Conservation (phyloP, 2,329 filamentous ascomycete genomes). For the Ustulina deusta region DNA sequence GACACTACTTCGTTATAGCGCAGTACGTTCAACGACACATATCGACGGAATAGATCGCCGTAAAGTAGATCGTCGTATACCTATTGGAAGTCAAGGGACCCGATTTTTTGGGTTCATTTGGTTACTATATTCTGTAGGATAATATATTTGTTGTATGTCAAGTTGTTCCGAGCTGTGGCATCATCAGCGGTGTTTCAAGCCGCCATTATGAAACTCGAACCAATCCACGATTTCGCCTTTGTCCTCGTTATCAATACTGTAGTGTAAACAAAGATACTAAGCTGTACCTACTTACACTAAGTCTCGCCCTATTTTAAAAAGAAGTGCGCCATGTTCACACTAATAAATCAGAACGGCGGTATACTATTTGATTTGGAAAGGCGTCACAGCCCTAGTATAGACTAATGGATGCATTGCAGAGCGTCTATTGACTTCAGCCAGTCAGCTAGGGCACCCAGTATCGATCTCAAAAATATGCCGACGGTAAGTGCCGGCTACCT, state of each 20-base stretch:
- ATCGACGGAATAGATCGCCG: constrained; percentile 10
- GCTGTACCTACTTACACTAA: constrained; percentile 5
- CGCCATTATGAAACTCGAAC: background rate
- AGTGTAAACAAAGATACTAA: background rate
- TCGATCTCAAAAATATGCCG: constrained; percentile 31
- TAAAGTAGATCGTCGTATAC: background rate
- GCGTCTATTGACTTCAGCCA: constrained; percentile 11
- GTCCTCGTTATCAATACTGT: background rate
- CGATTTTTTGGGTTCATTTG: background rate
- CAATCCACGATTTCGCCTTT: background rate
- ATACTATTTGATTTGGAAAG: constrained; percentile 32
- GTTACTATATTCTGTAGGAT: background rate
- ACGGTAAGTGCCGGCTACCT: constrained; percentile 35
- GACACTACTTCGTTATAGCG: constrained; percentile 10
- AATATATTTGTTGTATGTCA: background rate
- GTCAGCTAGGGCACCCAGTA: constrained; percentile 7
- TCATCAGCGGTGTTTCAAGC: background rate
- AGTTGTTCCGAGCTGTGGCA: background rate
- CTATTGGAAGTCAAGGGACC: background rate
- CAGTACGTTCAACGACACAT: constrained; percentile 16
- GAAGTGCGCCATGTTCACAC: constrained; percentile 22
- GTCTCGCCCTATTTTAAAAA: constrained; percentile 25
- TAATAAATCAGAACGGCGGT: constrained; percentile 9
- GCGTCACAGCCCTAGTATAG: constrained; percentile 26
- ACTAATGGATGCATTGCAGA: constrained; percentile 19